Evolutionary conservation across 192 early-diverging fungal species (phyloP), one percentile per base, ranked within the genome.

Genomic region (Dimargaris cristalligena): DNA sequence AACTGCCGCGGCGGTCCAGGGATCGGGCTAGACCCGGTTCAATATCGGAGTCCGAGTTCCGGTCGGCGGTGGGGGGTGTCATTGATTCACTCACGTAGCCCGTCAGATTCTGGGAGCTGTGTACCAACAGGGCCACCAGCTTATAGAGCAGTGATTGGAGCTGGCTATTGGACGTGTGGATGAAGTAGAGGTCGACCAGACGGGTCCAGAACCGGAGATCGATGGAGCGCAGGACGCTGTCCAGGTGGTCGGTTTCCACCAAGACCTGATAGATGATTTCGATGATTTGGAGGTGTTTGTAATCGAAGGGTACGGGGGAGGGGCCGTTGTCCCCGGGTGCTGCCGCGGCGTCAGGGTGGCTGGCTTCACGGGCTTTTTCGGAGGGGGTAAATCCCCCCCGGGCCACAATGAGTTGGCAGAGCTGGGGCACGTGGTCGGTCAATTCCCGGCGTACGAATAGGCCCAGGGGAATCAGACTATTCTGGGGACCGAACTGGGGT

Each of bases 261-360:
- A 56, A 34, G 16, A 34, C 54, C 3, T 56, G 54, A 16, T 56
- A 56, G 34, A 56, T 33, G 11, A 56, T 20, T 33, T 56, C 31
- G 34, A 56, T 56, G 3, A 56, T 4, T 34, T 56, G 54, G 9
- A 56, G 23, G 34, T 56, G 13, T 20, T 20, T 56, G 29, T n/a
- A 56, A 32, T 56, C 54, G 4, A 56, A 14, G 9, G 34, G 30
- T 14, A 28, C 31, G 20, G 31, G 32, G 1, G 54, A 34, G 16
- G 23, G 9, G 4, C 16, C 30, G 2, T 16, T 2, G 13, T 29
- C 20, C 9, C 31, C 2, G 0, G 4, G 32, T 16, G 23, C 1
- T 11, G 22, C 1, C 0, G 1, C 25, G 1, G 20, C 50, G 6
- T 2, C 16, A 1, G 50, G 38, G 38, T 41, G 38, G 38, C 8